Conservation (phyloP, 306 rosid species). For the Medicago truncatula region DNA sequence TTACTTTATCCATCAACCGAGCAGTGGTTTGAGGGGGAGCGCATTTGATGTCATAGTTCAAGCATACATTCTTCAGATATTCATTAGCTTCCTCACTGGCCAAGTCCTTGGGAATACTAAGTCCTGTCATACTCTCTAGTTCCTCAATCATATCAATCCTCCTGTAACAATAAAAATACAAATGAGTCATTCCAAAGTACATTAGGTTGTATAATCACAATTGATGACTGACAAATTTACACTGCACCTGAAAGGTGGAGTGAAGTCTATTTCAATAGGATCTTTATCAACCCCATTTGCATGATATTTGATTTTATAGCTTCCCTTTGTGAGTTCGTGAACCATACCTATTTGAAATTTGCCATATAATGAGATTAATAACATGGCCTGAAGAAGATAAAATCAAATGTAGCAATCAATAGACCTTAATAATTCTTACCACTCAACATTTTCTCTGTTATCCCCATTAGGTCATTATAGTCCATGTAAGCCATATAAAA, state of each 20-base stretch:
- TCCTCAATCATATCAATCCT: constrained; percentile 94
- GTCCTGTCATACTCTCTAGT: constrained; percentile 72
- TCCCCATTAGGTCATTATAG: constrained; percentile 79
- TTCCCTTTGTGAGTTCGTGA: constrained; percentile 78
- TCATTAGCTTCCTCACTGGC: constrained; percentile 76
- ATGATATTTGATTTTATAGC: constrained; percentile 78
- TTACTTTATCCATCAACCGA: constrained; percentile 86
- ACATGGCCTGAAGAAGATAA: too few species aligned
- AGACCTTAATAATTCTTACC: too few species aligned
- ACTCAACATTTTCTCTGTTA: constrained; percentile 74
- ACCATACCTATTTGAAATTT: constrained; percentile 58
- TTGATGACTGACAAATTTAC: neutral
- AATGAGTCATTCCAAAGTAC: constrained; percentile 21
- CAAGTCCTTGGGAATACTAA: constrained; percentile 78
- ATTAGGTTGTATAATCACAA: constrained; percentile 7
- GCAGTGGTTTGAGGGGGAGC: constrained; percentile 88
- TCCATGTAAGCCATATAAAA: constrained; percentile 82
- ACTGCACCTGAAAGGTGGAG: constrained; percentile 74
- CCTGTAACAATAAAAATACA: constrained; percentile 51
- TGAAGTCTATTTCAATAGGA: constrained; percentile 73
- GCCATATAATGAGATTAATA: too few species aligned
- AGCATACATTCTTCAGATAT: constrained; percentile 74
- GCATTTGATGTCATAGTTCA: constrained; percentile 72
- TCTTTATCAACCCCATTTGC: constrained; percentile 74
- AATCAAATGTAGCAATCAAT: too few species aligned